Evolutionary conservation across 257 asterid species (phyloP).

Genomic region (Capsicum rhomboideum): DNA sequence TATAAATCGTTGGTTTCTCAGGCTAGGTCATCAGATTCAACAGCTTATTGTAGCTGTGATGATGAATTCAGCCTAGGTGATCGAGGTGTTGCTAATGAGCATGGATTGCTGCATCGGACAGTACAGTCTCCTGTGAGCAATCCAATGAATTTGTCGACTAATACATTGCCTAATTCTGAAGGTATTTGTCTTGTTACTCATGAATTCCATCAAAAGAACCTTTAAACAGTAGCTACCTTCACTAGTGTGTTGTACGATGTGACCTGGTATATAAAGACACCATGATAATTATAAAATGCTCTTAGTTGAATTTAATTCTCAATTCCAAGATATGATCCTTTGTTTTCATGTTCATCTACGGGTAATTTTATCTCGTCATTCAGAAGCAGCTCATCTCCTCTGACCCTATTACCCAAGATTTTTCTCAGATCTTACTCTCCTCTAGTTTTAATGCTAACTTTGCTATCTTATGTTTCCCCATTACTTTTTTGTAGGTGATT

Average conservation of each 20-base stretch:
- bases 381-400: background rate
- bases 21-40: slow-evolving; percentile 55
- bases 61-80: slow-evolving; percentile 49
- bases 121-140: slow-evolving; percentile 20
- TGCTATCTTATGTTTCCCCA: background rate
- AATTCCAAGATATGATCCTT: background rate
- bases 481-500: background rate
- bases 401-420: background rate
- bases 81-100: slow-evolving; percentile 31
- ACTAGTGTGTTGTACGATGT: background rate
- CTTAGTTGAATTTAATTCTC: background rate
- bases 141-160: slow-evolving; percentile 10
- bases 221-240: background rate
- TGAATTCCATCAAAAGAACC: background rate
- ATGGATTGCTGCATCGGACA: slow-evolving; percentile 15
- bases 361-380: background rate
- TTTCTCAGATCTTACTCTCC: background rate
- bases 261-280: background rate
- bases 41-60: slow-evolving; percentile 59
- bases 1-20: slow-evolving; percentile 19
- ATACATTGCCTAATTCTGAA: slow-evolving; percentile 27
- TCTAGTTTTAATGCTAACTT: background rate
- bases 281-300: background rate
- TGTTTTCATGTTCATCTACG: background rate
- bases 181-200: slow-evolving; percentile 27